Evolutionary conservation across 2,329 filamentous ascomycete genomes (phyloP), one percentile per base, ranked within the genome.

Genomic region (Leptographium wingfieldii): DNA sequence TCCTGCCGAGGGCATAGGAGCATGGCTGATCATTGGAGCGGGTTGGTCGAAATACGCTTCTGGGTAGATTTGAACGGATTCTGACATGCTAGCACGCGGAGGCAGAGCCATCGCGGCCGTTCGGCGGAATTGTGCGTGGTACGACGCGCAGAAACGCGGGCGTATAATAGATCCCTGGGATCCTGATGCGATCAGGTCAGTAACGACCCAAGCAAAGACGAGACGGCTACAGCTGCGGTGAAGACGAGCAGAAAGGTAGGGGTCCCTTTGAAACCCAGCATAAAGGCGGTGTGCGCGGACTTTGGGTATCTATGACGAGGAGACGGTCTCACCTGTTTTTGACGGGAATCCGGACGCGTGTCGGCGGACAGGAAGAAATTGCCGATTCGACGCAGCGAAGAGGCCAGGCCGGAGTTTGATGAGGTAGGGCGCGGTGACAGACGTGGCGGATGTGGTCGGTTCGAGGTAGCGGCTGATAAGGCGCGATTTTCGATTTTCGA

Each of bases 31-130:
- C 71, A 80, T 80, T 48, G 76, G 74, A 7, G 74, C 69, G 51
- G 71, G 65, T 62, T 75, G 74, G 59, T 74, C 73, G 67, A 74
- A 77, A 63, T 75, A 73, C 62, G 78, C 29, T 70, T 83, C 80
- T 62, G 79, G 76, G 65, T 75, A 82, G 63, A 82, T 78, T 43
- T 76, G 74, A 48, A 81, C 69, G 55, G 77, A 73, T 70, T 80
- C 76, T 63, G 74, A 72, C 51, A 73, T 71, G 66, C 71, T 73
- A 67, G 76, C 76, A 67, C 73, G 76, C 69, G 77, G 73, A 67
- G 74, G 72, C 72, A 76, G 76, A 74, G 78, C 78, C 80, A 83
- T 83, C 60, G 64, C 70, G 75, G 76, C 78, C 76, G 62, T 60
- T 25, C 29, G 29, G 29, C 35, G 43, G 27, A 35, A 52, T 12